Evolutionary conservation across 148 eudicot species (phyloP).

Genomic region (Drosera capensis): DNA sequence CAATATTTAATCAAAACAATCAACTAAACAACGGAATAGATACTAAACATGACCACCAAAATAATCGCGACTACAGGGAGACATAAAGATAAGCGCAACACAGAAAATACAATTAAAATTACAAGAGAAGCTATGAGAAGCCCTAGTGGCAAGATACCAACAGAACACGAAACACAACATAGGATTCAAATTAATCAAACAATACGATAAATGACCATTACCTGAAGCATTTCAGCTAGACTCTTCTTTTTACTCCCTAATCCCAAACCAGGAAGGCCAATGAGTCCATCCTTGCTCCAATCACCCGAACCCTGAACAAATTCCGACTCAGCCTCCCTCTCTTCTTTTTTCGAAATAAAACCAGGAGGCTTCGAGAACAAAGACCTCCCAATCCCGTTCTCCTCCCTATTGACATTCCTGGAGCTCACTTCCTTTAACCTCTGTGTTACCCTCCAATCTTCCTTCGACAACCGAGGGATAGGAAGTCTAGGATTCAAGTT

Average conservation of each 20-base stretch:
- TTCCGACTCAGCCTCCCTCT: constrained; percentile 41
- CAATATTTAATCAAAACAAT: no score
- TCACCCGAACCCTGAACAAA: constrained; percentile 41
- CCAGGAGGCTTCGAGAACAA: constrained; percentile 63
- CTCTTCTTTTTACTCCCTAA: constrained; percentile 86
- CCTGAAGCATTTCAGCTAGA: constrained; percentile 94
- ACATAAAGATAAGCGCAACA: no score
- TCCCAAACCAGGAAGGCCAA: constrained; percentile 84
- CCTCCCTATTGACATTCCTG: constrained; percentile 49
- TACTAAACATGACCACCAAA: no score
- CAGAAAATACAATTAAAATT: no score
- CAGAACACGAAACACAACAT: no score
- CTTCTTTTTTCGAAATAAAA: constrained; percentile 63
- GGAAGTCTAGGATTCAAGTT: constrained; percentile 95
- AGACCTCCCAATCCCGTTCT: constrained; percentile 51
- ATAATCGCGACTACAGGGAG: no score
- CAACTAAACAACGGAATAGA: no score
- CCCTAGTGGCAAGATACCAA: no score
- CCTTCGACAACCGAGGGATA: constrained; percentile 74
- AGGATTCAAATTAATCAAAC: not conserved
- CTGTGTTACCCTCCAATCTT: constrained; percentile 79
- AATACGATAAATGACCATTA: not conserved
- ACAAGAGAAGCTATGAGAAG: no score
- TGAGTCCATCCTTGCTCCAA: constrained; percentile 91
- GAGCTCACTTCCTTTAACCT: constrained; percentile 78